phyloP scores from a whole-genome alignment of 1,284 basidiomycete species.

The Tilletia caries region DNA sequence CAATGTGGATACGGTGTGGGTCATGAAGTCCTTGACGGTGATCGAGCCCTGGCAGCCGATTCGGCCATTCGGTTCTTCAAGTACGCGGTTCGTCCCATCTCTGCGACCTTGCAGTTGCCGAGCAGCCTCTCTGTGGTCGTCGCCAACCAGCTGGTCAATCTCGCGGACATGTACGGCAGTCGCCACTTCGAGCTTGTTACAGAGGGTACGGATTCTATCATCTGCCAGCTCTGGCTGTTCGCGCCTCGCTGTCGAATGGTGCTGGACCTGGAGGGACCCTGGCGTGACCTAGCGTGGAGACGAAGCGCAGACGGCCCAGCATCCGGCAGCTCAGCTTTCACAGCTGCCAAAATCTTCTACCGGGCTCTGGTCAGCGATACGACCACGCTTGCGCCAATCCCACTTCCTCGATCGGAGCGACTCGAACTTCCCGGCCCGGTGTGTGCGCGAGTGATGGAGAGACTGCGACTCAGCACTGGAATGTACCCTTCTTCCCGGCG shows the following conservation, averaged over 20 bases:
- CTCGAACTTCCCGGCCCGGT: neutral
- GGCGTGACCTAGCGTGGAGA: neutral
- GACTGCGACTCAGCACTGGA: neutral
- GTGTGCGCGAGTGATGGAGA: neutral
- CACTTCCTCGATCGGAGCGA: neutral
- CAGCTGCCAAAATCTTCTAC: constrained; percentile 12
- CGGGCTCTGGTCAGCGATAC: too few relatives aligned
- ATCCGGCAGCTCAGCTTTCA: neutral
- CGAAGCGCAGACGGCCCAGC: too few relatives aligned
- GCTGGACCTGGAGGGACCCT: neutral
- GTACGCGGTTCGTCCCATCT: neutral
- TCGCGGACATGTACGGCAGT: constrained; percentile 7
- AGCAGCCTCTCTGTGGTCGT: neutral
- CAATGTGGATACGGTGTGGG: neutral
- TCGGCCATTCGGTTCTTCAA: neutral
- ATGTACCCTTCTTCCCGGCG: neutral
- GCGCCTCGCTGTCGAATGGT: neutral
- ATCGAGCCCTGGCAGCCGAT: neutral
- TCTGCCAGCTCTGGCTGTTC: constrained; percentile 4
- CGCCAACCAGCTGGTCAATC: constrained; percentile 7
- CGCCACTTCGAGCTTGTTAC: constrained; percentile 2
- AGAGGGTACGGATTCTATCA: neutral
- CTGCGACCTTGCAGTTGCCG: neutral
- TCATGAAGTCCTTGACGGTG: neutral
- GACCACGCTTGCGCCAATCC: neutral